A percentile compares a stretch with the other conserved stretches of the same genome.
Conservation (phyloP, 1,284 basidiomycete species). For the Microbotryum lychnidis-dioicae region DNA sequence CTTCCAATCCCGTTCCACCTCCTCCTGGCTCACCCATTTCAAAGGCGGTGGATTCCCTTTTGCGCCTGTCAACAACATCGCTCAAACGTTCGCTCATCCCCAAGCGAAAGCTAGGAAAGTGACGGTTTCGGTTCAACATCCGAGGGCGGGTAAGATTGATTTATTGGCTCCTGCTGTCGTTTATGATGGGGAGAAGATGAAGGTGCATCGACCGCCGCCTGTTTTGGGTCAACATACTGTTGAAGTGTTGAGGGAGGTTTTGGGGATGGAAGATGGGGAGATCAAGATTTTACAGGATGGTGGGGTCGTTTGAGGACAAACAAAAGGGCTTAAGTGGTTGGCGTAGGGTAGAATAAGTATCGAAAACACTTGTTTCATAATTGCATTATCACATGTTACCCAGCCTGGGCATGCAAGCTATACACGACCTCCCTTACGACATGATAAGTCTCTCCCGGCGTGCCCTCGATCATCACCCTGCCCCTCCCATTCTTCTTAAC, state of each 20-base stretch:
- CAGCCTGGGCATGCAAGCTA: constrained; percentile 59
- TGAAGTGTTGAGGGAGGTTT: constrained; percentile 46
- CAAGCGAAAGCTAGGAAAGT: constrained; percentile 63
- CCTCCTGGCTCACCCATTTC: constrained; percentile 65
- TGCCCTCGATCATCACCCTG: constrained; percentile 77
- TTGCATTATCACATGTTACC: not conserved
- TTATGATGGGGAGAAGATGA: constrained; percentile 68
- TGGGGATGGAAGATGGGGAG: constrained; percentile 56
- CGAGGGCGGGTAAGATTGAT: constrained; percentile 57
- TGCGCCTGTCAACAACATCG: constrained; percentile 86
- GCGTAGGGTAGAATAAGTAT: too few relatives aligned
- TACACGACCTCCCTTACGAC: constrained; percentile 79
- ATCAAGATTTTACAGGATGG: constrained; percentile 51
- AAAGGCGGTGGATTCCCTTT: constrained; percentile 79
- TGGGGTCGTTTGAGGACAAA: constrained; percentile 44
- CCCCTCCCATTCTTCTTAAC: constrained; percentile 78
- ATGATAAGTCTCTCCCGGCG: constrained; percentile 79
- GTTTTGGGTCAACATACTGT: constrained; percentile 42
- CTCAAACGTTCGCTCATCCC: constrained; percentile 82
- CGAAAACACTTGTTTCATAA: too few relatives aligned
- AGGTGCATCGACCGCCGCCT: constrained; percentile 57
- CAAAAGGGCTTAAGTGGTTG: too few relatives aligned
- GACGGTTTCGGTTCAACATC: constrained; percentile 52
- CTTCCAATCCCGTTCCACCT: constrained; percentile 53
- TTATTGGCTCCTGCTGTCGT: constrained; percentile 76